Percentiles rank a stretch among this genome's conserved stretches.
phyloP scores from a whole-genome alignment of 2,329 filamentous ascomycete species.

The Cladosporium colombiae region DNA sequence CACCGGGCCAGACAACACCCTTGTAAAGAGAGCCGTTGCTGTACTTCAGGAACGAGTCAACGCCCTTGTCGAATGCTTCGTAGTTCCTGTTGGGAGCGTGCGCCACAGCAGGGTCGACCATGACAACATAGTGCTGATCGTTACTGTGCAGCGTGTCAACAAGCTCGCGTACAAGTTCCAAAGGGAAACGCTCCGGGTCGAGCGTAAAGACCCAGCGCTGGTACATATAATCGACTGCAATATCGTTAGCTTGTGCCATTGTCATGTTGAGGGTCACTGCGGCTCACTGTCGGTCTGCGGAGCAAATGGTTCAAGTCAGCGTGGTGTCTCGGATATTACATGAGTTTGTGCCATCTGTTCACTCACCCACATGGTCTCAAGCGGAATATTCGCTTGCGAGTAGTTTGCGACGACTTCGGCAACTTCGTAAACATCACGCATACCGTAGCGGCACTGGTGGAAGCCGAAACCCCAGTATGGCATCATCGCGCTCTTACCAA shows the following conservation, averaged over 20 bases:
- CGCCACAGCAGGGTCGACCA: conserved; percentile 70
- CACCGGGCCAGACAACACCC: conserved; percentile 76
- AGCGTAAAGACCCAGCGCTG: conserved; percentile 62
- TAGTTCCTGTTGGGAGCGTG: conserved; percentile 42
- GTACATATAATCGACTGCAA: conserved; percentile 41
- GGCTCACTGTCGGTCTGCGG: conserved; percentile 47
- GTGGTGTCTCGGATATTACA: neutral
- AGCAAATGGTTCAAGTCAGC: neutral
- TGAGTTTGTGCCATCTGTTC: neutral
- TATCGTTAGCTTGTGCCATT: conserved; percentile 42
- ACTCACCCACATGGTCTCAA: conserved; percentile 44
- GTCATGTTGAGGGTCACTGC: neutral
- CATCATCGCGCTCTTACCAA: conserved; percentile 51
- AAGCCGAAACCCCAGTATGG: conserved; percentile 57
- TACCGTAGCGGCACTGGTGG: conserved; percentile 48
- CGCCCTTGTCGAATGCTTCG: conserved; percentile 62
- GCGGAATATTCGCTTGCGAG: conserved; percentile 60
- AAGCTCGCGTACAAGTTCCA: conserved; percentile 64
- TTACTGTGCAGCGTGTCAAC: conserved; percentile 54
- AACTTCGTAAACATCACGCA: conserved; percentile 62
- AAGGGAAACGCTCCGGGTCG: conserved; percentile 64
- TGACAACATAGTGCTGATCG: conserved; percentile 53
- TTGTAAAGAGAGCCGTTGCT: conserved; percentile 58
- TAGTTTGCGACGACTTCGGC: conserved; percentile 70
- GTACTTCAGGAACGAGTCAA: conserved; percentile 55